Percentiles rank a stretch among this genome's conserved stretches.
These are phyloP conservation scores for Penicillium diatomitis DNA, from an alignment of 495 filamentous ascomycete genomes.

Conservation along the genomic window DNA sequence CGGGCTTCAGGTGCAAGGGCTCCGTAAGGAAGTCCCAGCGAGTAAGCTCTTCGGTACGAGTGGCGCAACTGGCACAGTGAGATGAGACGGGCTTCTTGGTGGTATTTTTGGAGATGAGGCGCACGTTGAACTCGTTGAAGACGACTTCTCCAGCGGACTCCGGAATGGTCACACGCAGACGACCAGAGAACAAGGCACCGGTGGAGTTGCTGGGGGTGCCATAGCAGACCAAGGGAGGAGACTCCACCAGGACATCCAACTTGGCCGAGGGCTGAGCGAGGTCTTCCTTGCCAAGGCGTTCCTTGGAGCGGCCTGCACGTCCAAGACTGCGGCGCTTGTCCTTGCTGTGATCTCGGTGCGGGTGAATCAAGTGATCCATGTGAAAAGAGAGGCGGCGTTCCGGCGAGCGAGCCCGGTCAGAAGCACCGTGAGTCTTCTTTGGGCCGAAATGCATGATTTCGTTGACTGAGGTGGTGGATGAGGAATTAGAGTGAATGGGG, in stretches of 20 bases:
- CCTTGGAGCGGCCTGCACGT: constrained; percentile 33
- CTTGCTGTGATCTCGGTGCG: constrained; percentile 35
- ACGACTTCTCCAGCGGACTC: constrained; percentile 45
- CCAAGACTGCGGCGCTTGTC: constrained; percentile 34
- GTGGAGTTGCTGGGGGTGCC: constrained; percentile 64
- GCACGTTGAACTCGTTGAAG: constrained; percentile 63
- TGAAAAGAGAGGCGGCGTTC: constrained; percentile 37
- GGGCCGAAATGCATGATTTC: constrained; percentile 21
- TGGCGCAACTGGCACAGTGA: constrained; percentile 69
- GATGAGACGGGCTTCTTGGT: constrained; percentile 70
- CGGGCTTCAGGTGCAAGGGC: constrained; percentile 51
- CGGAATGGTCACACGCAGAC: constrained; percentile 61
- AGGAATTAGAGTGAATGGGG: constrained; percentile 30
- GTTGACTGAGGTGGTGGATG: constrained; percentile 37
- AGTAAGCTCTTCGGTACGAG: constrained; percentile 59
- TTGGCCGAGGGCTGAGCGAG: constrained; percentile 37
- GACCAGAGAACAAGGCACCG: constrained; percentile 82
- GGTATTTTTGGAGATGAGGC: constrained; percentile 53
- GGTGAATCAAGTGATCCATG: constrained; percentile 39
- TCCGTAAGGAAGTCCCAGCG: constrained; percentile 71
- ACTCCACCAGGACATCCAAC: constrained; percentile 74
- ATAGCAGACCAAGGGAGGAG: constrained; percentile 79
- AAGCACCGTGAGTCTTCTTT: constrained; percentile 24
- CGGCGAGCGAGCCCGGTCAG: constrained; percentile 30
- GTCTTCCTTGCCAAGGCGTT: constrained; percentile 22